phyloP scores from a whole-genome alignment of 208 protist genomes.

The Endotrypanum monterogeii region DNA sequence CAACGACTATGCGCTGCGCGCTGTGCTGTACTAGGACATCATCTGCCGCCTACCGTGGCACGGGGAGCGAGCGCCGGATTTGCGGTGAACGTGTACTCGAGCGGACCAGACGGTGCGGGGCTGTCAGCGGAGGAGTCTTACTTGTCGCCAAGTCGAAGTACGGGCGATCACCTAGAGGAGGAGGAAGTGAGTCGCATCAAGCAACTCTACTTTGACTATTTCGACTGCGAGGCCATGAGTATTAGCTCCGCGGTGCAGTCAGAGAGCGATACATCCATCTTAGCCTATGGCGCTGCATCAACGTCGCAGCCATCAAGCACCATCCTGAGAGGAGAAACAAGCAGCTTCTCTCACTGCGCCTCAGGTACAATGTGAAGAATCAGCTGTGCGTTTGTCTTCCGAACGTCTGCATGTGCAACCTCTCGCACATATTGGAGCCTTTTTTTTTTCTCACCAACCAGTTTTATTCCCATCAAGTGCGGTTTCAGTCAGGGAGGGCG shows the following conservation, averaged over 20 bases:
- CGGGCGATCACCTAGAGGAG: slow-evolving; percentile 62
- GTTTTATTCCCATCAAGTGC: background rate
- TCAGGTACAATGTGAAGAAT: slow-evolving; percentile 30
- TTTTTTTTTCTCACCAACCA: too few relatives aligned
- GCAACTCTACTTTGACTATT: slow-evolving; percentile 92
- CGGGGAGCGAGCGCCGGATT: slow-evolving; percentile 13
- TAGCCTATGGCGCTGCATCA: background rate
- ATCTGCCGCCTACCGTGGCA: background rate
- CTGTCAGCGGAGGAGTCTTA: slow-evolving; percentile 11
- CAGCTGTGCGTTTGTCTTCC: background rate
- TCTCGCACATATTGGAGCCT: background rate
- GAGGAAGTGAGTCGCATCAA: slow-evolving; percentile 69
- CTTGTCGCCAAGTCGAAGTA: slow-evolving; percentile 15
- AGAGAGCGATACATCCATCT: slow-evolving; percentile 16
- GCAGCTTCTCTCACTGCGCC: slow-evolving; percentile 24
- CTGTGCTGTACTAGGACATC: background rate
- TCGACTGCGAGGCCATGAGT: slow-evolving; percentile 77
- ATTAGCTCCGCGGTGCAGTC: slow-evolving; percentile 23
- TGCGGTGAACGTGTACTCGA: slow-evolving; percentile 18
- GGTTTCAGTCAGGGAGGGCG: background rate
- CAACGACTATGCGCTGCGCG: slow-evolving; percentile 25
- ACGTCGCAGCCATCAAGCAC: slow-evolving; percentile 13
- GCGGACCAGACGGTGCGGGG: background rate
- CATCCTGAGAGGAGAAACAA: slow-evolving; percentile 11
- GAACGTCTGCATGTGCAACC: background rate